Evolutionary conservation across 805 yeast species (phyloP), one percentile per base, ranked within the genome.

Genomic region (Metschnikowia cerradonensis): DNA sequence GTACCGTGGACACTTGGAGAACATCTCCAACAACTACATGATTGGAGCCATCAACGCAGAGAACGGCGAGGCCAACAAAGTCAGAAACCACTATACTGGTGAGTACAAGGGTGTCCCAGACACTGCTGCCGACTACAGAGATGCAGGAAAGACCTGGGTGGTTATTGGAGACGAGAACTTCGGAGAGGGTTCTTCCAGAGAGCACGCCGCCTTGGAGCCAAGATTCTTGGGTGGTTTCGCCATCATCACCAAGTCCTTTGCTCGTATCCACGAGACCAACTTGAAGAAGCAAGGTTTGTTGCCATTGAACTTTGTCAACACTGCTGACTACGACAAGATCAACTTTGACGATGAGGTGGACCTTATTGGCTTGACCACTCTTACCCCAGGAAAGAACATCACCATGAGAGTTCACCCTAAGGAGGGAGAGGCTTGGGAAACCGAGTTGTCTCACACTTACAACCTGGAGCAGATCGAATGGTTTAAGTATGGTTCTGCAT

Each of bases 131-230:
- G 88, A 83, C 72, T 92, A 92, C 91, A 88, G 97, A 79, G 96
- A 89, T 70, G 77, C 84, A 61, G 96, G 96, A 64, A 78, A 86
- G 68, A 85, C 80, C 67, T 92, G 98, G 98, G 97, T 91, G 76
- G 98, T 92, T 60, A 82, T 92, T 68, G 99, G 97, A 76, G 98
- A 90, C 69, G 97, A 92, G 78, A 92, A 92, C 81, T 89, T 91
- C 67, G 99, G 99, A 82, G 99, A 92, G 81, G 99, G 99, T 80
- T 91, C 97, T 57, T 92, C 98, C 65, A 90, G 99, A 83, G 99
- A 92, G 80, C 99, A 92, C 74, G 99, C 98, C 70, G 99, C 99
- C 64, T 83, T 92, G 72, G 97, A 91, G 83, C 99, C 99, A 80
- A 88, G 99, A 81, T 94, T 77, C 91, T 82, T 92, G 71, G 97